Base-by-base conservation (phyloP, 2,329 filamentous ascomycete genomes). In the Paracamarosporium sp. region DNA sequence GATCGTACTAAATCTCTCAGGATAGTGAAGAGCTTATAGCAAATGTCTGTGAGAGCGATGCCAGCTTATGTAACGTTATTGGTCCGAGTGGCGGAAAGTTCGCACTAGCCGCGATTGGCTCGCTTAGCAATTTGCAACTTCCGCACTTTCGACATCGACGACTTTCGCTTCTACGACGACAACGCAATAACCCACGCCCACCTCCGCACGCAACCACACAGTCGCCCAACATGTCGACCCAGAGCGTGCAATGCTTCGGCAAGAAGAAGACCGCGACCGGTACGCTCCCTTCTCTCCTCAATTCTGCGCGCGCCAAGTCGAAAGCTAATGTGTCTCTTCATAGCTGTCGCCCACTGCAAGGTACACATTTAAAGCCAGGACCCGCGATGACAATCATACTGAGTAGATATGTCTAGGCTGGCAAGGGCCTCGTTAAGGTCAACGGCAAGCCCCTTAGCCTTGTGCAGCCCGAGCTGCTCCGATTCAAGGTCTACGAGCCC, bases 401-500 rank as follows among this genome's bases (percentile, higher is more conserved):
- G 53, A 76, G 57, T 47, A 53, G 53, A 62, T 58, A 47, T 55
- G 24, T 65, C 33, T 68, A 89, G 87, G 82, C 87, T 80, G 89
- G 89, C 79, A 90, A 90, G 81, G 95, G 95, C 82, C 89, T 98
- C 77, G 88, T 99, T 85, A 97, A 96, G 88, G 95, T 97, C 84
- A 99, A 98, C 87, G 95, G 95, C 84, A 91, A 92, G 81, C 95
- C 95, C 78, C 89, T 99, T 77, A 86, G 86, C 78, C 91, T 98
- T 77, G 91, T 97, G 76, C 91, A 97, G 86, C 93, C 95, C 76
- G 91, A 97, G 85, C 90, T 97, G 83, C 88, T 99, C 78, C 91
- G 95, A 82, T 97, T 96, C 90, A 98, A 97, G 91, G 93, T 98
- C 84, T 99, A 99, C 90, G 95, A 99, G 86, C 95, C 95, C 75